These are phyloP conservation scores for Eutrema heterophyllum DNA, from an alignment of 345 rosid genomes.

Conservation along the genomic window DNA sequence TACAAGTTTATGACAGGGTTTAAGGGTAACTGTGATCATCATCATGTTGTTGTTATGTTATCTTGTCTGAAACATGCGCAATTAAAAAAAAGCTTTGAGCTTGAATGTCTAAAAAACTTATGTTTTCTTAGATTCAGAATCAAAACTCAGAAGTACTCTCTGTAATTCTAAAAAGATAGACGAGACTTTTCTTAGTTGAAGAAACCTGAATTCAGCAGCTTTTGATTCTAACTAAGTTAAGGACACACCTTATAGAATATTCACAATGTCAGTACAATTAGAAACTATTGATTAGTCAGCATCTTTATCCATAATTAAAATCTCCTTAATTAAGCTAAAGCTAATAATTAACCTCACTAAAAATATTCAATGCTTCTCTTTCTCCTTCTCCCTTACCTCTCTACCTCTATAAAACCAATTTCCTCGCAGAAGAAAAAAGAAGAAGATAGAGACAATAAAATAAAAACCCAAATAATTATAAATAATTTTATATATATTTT, in stretches of 20 bases:
- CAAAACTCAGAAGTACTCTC: background rate
- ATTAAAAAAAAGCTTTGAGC: slow-evolving; percentile 8
- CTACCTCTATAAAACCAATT: slow-evolving; percentile 31
- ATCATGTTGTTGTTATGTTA: background rate
- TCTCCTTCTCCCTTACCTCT: slow-evolving; percentile 7
- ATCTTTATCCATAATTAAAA: slow-evolving; percentile 16
- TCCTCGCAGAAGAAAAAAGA: slow-evolving; percentile 25
- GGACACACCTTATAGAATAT: background rate
- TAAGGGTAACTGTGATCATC: background rate
- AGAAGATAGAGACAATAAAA: background rate
- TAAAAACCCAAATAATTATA: background rate
- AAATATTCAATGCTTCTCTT: slow-evolving; percentile 20
- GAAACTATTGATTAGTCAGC: slow-evolving; percentile 3
- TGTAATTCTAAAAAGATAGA: background rate
- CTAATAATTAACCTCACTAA: slow-evolving; percentile 27
- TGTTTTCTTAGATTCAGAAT: background rate
- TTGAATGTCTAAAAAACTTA: background rate
- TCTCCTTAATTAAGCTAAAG: slow-evolving; percentile 24
- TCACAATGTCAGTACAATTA: background rate
- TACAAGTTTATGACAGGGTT: slow-evolving; percentile 5
- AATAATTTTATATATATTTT: slow-evolving; percentile 5
- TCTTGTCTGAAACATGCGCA: slow-evolving; percentile 16
- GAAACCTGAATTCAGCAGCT: too few relatives aligned
- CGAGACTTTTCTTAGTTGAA: background rate
- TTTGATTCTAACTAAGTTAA: background rate